Base-by-base conservation (phyloP, 495 filamentous ascomycete genomes). In the Neurospora sp. region DNA sequence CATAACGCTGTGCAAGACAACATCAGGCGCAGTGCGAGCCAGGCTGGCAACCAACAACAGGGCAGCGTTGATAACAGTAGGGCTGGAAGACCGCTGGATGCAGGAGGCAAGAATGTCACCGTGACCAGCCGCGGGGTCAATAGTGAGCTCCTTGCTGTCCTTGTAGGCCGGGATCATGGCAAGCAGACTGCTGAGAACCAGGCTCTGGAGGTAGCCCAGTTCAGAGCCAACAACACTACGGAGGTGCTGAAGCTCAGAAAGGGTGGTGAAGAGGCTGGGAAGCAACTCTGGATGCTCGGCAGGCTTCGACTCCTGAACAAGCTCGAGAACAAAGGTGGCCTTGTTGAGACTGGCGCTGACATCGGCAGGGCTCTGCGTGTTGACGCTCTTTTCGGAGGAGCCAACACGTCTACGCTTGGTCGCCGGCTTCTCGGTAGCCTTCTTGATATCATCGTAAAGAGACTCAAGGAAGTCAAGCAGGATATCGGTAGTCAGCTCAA, bases 1-100 rank as follows among this genome's bases (percentile, higher is more conserved):
- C 96, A 99, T 98, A 70, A 99, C 92, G 74, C 93, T 97, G 79
- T 99, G 94, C 70, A 98, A 86, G 11, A 99, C 92, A 31, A 94
- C 82, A 77, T 97, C 93, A 1, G 96, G 96, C 0, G 92, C 91
- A 76, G 93, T 92, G 45, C 89, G 89, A 39, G 96, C 94, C 69
- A 98, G 82, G 31, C 87, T 89, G 3, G 94, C 92, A 19, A 98
- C 90, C 19, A 99, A 86, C n/a, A 98, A 88, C 10, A 99, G 86
- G 13, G 95, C 94, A 9, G 90, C 87, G 76, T 97, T 98, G 80
- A 97, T 96, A 13, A 98, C 93, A 69, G 96, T 92, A 0, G 94
- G 93, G 81, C 90, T 97, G 5, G 92, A 86, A 0, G 94, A 95
- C 36, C 92, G 92, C 72, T 95, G 92, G 42, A 99, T 91, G 78